Conservation (phyloP, 2,329 filamentous ascomycete species). For the Phaeosphaeriaceae sp. region DNA sequence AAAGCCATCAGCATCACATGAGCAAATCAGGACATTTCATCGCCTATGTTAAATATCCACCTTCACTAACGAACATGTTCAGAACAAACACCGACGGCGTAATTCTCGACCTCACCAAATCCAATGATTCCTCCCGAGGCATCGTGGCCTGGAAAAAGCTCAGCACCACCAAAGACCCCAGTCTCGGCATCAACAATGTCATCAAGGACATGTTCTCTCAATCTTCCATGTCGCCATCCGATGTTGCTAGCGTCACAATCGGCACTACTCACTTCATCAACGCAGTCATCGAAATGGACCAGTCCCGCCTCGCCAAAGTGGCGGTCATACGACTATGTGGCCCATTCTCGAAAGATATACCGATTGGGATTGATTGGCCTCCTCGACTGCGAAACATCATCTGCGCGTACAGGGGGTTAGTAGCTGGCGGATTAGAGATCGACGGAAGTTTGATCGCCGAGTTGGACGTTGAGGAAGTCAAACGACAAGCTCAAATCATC, state of each 20-base stretch:
- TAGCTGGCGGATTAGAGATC: constrained; percentile 54
- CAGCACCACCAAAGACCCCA: constrained; percentile 50
- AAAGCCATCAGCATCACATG: too few species aligned
- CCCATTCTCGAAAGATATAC: constrained; percentile 60
- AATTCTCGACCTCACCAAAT: constrained; percentile 37
- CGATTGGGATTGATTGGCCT: constrained; percentile 64
- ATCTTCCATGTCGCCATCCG: constrained; percentile 5
- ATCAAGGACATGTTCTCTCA: constrained; percentile 47
- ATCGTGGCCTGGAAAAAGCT: constrained; percentile 46
- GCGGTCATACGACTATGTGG: constrained; percentile 65
- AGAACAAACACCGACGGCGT: constrained; percentile 48
- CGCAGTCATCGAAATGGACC: constrained; percentile 64
- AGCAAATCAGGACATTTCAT: neutral
- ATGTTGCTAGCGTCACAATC: constrained; percentile 18
- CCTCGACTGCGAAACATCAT: constrained; percentile 57
- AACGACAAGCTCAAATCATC: constrained; percentile 43
- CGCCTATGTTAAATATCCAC: too few species aligned
- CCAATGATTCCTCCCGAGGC: constrained; percentile 20
- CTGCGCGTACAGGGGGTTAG: constrained; percentile 52
- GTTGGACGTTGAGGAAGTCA: constrained; percentile 51
- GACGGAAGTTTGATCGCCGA: constrained; percentile 57
- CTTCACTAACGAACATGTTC: neutral
- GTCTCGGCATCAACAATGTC: constrained; percentile 51
- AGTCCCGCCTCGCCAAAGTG: constrained; percentile 57
- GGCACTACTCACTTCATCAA: constrained; percentile 67